Conservation (phyloP, 345 rosid species). For the Eucalyptus globulus region DNA sequence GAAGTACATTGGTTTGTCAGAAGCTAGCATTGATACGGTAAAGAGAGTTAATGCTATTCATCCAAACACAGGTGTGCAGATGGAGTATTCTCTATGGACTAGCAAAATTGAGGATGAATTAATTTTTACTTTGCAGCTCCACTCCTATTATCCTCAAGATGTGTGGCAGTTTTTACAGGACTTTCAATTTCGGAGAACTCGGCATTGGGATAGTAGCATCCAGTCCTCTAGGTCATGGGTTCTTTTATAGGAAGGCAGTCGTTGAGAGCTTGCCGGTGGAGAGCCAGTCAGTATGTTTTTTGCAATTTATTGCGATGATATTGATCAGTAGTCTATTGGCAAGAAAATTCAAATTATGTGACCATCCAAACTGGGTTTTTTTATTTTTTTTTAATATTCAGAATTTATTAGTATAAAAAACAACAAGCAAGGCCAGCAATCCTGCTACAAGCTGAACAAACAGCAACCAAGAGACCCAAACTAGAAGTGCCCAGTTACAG, state of each 20-base stretch:
- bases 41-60: conserved; percentile 24
- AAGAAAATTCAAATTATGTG: background rate
- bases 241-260: conserved; percentile 25
- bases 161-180: background rate
- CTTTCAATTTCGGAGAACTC: conserved; percentile 6
- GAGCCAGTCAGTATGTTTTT: background rate
- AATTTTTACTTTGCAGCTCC: conserved; percentile 17
- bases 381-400: background rate
- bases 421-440: background rate
- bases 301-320: background rate
- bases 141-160: no score
- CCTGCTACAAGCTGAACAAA: background rate
- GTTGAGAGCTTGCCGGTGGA: conserved; percentile 1
- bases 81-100: conserved; percentile 28
- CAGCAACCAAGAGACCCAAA: background rate
- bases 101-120: conserved; percentile 15
- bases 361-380: background rate
- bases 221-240: conserved; percentile 31
- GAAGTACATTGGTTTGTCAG: conserved; percentile 19
- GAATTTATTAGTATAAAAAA: background rate
- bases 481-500: background rate
- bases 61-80: conserved; percentile 16
- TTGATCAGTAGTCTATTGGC: background rate
- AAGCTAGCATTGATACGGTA: conserved; percentile 16
- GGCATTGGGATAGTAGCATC: conserved; percentile 34